Base-by-base conservation (phyloP, 2,329 filamentous ascomycete genomes). In the Cladorrhinum sp. region DNA sequence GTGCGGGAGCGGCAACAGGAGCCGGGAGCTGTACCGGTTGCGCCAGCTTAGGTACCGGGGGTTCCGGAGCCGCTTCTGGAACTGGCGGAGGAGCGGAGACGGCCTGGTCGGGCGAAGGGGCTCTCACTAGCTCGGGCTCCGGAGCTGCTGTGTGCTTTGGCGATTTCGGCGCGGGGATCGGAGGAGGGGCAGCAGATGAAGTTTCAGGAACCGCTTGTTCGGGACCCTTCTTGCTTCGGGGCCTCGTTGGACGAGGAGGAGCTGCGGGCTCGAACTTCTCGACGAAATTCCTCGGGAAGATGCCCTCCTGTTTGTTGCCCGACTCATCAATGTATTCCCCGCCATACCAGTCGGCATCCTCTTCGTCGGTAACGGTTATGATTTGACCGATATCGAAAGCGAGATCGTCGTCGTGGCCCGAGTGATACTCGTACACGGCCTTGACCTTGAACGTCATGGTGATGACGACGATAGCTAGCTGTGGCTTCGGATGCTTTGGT, bases 241-340 rank as follows among this genome's bases (percentile, higher is more conserved):
- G 80, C 70, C 95, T 87, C 64, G 85, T 83, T 60, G 95, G 95
- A 61, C 95, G 87, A 62, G 93, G 92, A 62, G 95, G 95, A 65
- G 93, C 89, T 59, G 87, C 89, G 38, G 95, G 95, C 74, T 98
- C 93, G 76, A 92, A 96, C 77, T 89, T 92, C 76, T 99, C 95
- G 71, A 99, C 95, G 73, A 99, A 99, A 78, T 98, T 99, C 73
- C 90, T 89, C 55, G 92, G 93, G 75, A 97, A 98, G 69, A 97
- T 90, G 67, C 93, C 93, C 71, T 93, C 87, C 72, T 87, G 85
- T 75, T 88, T 92, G 64, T 75, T 77, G 59, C 95, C 95, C 56
- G 81, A 76, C 62, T 86, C 85, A 75, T 96, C 91, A 65, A 87
- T 79, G 74, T 96, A 97, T 75, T 95, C 89, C 67, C 95, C 93